phyloP scores from a whole-genome alignment of 163 green algal species.

The Chloromonas sp. region DNA sequence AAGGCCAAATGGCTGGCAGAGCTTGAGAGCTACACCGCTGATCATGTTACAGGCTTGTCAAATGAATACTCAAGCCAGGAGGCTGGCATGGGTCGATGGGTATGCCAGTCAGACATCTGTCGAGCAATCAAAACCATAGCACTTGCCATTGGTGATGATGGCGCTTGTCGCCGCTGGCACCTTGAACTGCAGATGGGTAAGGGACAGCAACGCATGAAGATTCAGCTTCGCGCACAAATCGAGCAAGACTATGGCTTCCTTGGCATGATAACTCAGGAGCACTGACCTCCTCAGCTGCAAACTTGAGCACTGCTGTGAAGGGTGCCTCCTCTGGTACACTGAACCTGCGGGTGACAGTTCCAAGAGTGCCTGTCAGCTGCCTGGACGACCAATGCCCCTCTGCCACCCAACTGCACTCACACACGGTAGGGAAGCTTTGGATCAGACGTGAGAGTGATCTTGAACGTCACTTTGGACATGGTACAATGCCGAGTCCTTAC shows the following conservation, averaged over 20 bases:
- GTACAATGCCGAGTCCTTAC: background rate
- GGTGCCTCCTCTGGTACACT: slow-evolving; percentile 87
- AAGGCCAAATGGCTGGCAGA: no score
- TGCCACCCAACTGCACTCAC: slow-evolving; percentile 29
- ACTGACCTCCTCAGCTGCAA: slow-evolving; percentile 88
- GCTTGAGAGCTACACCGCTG: background rate
- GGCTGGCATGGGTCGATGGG: no score
- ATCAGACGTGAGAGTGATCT: slow-evolving; percentile 91
- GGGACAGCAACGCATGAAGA: background rate
- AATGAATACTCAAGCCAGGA: no score
- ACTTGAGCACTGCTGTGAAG: slow-evolving; percentile 96
- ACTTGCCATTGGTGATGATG: slow-evolving; percentile 92
- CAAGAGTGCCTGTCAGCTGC: background rate
- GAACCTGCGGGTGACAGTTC: slow-evolving; percentile 49
- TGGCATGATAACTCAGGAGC: background rate
- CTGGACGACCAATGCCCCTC: background rate
- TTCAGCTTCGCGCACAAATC: background rate
- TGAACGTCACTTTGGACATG: slow-evolving; percentile 85
- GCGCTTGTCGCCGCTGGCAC: slow-evolving; percentile 84
- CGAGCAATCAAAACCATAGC: no score
- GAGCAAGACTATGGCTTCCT: no score
- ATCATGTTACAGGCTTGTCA: no score
- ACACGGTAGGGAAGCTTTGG: slow-evolving; percentile 92
- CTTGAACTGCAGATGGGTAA: slow-evolving; percentile 71
- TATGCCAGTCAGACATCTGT: no score